Evolutionary conservation across 148 eudicot genomes (phyloP).

Genomic region (Rhododendron henanense): DNA sequence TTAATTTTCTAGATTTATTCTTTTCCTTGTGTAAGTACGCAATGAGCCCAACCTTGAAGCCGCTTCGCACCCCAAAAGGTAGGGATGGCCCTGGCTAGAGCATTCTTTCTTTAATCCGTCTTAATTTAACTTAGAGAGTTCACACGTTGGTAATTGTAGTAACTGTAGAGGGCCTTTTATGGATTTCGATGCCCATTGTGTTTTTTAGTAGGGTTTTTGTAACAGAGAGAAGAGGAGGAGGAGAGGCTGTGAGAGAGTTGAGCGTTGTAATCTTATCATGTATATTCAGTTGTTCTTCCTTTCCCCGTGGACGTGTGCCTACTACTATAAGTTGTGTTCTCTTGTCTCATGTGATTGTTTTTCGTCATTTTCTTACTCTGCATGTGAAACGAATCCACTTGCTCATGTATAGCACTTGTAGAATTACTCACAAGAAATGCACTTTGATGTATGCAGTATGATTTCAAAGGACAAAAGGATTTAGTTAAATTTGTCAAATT

Average conservation of each 20-base stretch:
- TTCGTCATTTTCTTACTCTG: background rate
- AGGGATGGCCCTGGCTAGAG: too few species aligned
- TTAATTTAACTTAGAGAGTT: background rate
- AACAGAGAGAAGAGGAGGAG: background rate
- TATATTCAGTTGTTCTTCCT: background rate
- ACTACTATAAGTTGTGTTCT: background rate
- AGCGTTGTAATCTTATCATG: background rate
- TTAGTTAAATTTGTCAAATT: conserved; percentile 72
- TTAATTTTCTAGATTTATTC: too few species aligned
- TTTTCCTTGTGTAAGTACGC: too few species aligned
- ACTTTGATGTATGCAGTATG: conserved; percentile 44
- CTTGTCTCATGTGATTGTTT: background rate
- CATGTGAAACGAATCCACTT: background rate
- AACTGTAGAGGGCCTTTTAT: background rate
- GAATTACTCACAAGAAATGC: background rate
- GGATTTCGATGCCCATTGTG: background rate
- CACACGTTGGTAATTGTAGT: background rate
- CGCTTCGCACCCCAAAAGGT: too few species aligned
- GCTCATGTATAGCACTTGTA: background rate
- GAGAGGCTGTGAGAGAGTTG: background rate
- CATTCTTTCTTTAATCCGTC: background rate
- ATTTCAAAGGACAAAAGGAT: conserved; percentile 78
- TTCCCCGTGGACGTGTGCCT: too few species aligned
- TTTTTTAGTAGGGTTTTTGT: background rate
- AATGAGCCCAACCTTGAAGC: too few species aligned